A percentile compares a stretch with the other conserved stretches of the same genome.
phyloP scores from a whole-genome alignment of 2,329 filamentous ascomycete species.

The Calycina herbarum region DNA sequence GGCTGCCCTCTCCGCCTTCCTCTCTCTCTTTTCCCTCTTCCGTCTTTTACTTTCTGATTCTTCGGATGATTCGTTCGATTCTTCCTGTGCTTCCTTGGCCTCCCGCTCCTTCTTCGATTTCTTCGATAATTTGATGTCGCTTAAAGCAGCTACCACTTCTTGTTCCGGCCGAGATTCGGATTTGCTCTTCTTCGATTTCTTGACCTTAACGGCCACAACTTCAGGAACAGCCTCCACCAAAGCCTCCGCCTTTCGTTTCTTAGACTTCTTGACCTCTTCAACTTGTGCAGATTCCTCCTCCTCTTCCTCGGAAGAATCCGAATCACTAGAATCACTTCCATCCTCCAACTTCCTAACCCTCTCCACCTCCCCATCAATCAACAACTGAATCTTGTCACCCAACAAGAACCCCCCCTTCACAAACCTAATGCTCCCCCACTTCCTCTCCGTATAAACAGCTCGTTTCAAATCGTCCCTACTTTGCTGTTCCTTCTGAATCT shows the following conservation, averaged over 20 bases:
- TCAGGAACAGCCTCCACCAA: slow-evolving; percentile 36
- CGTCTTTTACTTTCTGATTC: slow-evolving; percentile 38
- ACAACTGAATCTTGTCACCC: slow-evolving; percentile 55
- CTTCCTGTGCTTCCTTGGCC: slow-evolving; percentile 14
- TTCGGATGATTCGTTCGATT: slow-evolving; percentile 26
- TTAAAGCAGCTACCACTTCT: slow-evolving; percentile 22
- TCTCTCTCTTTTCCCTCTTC: slow-evolving; percentile 38
- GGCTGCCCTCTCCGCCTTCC: slow-evolving; percentile 44
- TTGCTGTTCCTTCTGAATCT: slow-evolving; percentile 68
- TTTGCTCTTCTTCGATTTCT: slow-evolving; percentile 41
- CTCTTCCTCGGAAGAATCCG: slow-evolving; percentile 21
- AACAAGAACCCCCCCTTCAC: slow-evolving; percentile 76
- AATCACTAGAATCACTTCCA: slow-evolving; percentile 16
- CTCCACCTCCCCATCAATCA: slow-evolving; percentile 41
- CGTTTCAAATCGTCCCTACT: slow-evolving; percentile 69
- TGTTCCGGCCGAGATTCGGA: slow-evolving; percentile 33
- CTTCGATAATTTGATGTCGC: slow-evolving; percentile 39
- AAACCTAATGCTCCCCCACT: slow-evolving; percentile 81
- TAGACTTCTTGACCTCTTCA: slow-evolving; percentile 32
- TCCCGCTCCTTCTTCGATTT: slow-evolving; percentile 36
- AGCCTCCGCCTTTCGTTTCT: slow-evolving; percentile 48
- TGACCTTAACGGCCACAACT: slow-evolving; percentile 27
- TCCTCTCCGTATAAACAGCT: slow-evolving; percentile 70
- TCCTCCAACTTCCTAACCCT: slow-evolving; percentile 34
- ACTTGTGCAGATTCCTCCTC: slow-evolving; percentile 21